Evolutionary conservation across 441 rosid genomes (phyloP).

Genomic region (Arabidopsis lyrata): DNA sequence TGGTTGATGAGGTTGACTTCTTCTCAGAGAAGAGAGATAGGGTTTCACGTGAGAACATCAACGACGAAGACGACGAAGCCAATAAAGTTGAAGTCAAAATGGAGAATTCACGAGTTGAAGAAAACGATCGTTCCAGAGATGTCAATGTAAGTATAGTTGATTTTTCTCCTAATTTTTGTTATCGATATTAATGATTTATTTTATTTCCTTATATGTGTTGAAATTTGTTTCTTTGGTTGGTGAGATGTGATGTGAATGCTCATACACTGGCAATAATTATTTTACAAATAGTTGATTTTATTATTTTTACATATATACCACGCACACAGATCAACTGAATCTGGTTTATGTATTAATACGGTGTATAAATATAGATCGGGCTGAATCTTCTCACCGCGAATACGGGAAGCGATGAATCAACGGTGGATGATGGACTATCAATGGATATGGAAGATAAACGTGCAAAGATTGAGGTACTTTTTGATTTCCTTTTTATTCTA

Average conservation of each 20-base stretch:
- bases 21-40: conserved; percentile 58
- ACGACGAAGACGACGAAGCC: conserved; percentile 31
- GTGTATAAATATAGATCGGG: conserved; percentile 59
- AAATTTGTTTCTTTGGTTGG: conserved; percentile 18
- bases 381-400: conserved; percentile 77
- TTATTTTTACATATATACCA: not conserved
- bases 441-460: conserved; percentile 68
- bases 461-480: conserved; percentile 67
- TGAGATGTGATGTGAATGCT: conserved; percentile 30
- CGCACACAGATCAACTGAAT: conserved; percentile 10
- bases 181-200: not conserved
- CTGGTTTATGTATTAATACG: conserved; percentile 11
- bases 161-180: not conserved
- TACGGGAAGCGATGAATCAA: conserved; percentile 84
- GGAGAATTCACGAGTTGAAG: conserved; percentile 53
- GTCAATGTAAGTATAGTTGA: conserved; percentile 65
- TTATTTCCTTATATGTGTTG: not conserved
- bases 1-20: conserved; percentile 78
- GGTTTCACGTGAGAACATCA: conserved; percentile 29
- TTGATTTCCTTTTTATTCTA: not conserved
- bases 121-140: conserved; percentile 43
- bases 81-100: conserved; percentile 53
- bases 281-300: not conserved
- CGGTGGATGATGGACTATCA: conserved; percentile 81
- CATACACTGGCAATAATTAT: conserved; percentile 3